A percentile compares a stretch with the other conserved stretches of the same genome.
Conservation (phyloP, 1,284 basidiomycete species). For the Agaricales sp. region DNA sequence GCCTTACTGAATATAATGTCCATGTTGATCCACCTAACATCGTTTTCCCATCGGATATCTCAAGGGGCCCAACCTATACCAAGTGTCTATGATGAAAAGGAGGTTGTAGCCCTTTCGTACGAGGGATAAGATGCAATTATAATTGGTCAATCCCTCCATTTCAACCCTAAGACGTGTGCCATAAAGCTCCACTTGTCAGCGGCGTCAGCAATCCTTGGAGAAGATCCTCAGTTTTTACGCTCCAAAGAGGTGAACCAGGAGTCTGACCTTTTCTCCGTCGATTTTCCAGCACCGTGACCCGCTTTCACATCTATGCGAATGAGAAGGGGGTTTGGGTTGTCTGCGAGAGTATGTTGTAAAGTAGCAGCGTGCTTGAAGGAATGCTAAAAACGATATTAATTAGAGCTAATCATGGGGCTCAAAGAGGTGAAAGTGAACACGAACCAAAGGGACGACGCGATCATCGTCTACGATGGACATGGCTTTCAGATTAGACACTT, state of each 20-base stretch:
- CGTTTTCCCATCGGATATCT: too few species aligned
- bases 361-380: slow-evolving; percentile 74
- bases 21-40: too few species aligned
- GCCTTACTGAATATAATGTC: not conserved
- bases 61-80: too few species aligned
- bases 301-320: slow-evolving; percentile 71
- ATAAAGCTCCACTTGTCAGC: slow-evolving; percentile 73
- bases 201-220: slow-evolving; percentile 54
- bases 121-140: too few species aligned
- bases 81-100: too few species aligned
- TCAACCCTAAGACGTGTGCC: slow-evolving; percentile 50
- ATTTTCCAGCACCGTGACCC: slow-evolving; percentile 75
- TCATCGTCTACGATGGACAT: slow-evolving; percentile 54
- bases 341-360: slow-evolving; percentile 51
- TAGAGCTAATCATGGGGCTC: not conserved
- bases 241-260: slow-evolving; percentile 1
- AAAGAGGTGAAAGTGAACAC: not conserved
- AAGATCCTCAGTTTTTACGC: slow-evolving; percentile 4
- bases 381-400: slow-evolving; percentile 26
- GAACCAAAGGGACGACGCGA: slow-evolving; percentile 58
- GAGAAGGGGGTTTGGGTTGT: slow-evolving; percentile 62
- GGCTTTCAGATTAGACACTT: too few species aligned
- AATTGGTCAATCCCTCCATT: slow-evolving; percentile 1
- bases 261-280: slow-evolving; percentile 57
- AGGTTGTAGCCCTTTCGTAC: too few species aligned